Evolutionary conservation across 176 grass and related monocot species (phyloP).

Genomic region (Bonia amplexicaulis): DNA sequence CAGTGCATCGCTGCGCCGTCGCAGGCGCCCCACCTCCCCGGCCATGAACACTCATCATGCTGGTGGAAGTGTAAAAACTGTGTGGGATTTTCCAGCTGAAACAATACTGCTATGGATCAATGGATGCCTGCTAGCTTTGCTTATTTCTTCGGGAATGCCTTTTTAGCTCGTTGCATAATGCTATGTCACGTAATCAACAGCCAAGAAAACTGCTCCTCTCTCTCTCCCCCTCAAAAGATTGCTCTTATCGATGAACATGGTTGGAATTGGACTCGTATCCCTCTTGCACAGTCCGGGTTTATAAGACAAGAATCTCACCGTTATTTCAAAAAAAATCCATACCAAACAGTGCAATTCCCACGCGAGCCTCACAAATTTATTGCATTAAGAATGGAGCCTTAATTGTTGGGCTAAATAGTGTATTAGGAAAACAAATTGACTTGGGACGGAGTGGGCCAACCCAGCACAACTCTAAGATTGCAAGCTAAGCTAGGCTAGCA

Average conservation of each 20-base stretch:
- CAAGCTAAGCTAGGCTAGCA: background rate
- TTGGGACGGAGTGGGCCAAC: background rate
- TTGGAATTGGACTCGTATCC: background rate
- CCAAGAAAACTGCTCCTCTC: background rate
- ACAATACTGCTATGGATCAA: background rate
- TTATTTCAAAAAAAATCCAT: too few relatives aligned
- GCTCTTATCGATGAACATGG: background rate
- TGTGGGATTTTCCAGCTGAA: background rate
- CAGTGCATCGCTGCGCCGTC: background rate
- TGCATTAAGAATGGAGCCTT: too few relatives aligned
- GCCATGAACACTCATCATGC: background rate
- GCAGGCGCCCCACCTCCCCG: background rate
- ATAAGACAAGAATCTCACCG: background rate
- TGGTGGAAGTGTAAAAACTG: background rate
- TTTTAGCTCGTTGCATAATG: background rate
- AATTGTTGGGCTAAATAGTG: background rate
- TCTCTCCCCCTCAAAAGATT: background rate
- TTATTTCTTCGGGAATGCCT: background rate
- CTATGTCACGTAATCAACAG: background rate
- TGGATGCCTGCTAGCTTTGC: background rate
- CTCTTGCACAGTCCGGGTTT: background rate
- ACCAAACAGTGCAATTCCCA: too few relatives aligned
- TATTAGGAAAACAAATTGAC: background rate
- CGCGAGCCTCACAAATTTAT: too few relatives aligned
- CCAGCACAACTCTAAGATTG: background rate